Base-by-base conservation (phyloP, 1,284 basidiomycete genomes). In the Pseudozyma sp. region DNA sequence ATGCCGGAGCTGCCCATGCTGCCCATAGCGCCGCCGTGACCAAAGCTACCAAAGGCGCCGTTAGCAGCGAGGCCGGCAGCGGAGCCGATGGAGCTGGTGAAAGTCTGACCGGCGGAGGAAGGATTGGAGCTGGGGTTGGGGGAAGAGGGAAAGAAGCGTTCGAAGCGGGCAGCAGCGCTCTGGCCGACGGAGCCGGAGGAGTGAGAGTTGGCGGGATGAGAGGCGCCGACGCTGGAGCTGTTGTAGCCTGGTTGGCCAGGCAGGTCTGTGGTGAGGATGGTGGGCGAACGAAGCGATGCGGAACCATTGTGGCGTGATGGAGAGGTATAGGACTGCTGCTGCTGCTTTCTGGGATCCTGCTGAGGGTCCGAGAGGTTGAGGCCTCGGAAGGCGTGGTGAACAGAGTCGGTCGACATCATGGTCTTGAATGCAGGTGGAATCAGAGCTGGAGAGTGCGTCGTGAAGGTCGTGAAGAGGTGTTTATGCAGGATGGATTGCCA, bases 141-240 rank as follows among this genome's bases (percentile, higher is more conserved):
- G 11, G 73, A 67, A 34, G 73, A 65, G 34, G 65, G 68, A 50
- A 81, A 81, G 66, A 81, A 80, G 35, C 80, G 74, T 51, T 81
- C 80, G 43, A 81, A 81, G 13, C 80, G 63, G 17, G 80, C 77
- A 10, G 80, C 75, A 9, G 78, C 80, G 24, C 73, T 78, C 14
- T 79, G 71, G 16, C 56, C 57, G 19, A 60, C 14, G 31, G 68
- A 61, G 47, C 13, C 49, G 17, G 54, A 43, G 16, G 60, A 62
- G 5, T 58, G 66, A 50, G 58, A 19, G 40, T 45, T 39, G 53
- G 19, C 14, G 8, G 43, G 40, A n/a, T 54, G 55, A 30, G 56
- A 57, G 44, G 37, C 35, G 24, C 54, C 54, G 16, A 43, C 13
- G 54, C 14, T 56, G 47, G 46, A 24, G 33, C 31, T 53, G 40